Conservation (phyloP, 2,329 filamentous ascomycete species). For the Penicillium fuscoglaucum region DNA sequence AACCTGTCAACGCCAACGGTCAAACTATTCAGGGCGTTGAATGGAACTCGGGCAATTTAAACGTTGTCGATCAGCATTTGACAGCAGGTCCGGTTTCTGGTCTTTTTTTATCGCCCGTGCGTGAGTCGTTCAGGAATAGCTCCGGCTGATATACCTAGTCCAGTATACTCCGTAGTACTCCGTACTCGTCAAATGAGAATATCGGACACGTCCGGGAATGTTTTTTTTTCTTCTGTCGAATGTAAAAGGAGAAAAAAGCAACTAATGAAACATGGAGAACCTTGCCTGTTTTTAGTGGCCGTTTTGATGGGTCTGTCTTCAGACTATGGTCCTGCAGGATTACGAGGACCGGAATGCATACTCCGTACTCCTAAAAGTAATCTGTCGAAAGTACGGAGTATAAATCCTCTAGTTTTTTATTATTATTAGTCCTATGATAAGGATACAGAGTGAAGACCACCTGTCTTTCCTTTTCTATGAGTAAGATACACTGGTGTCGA, state of each 20-base stretch:
- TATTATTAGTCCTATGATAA: neutral
- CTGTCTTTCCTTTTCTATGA: neutral
- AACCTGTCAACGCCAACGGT: neutral
- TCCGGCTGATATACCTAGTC: slow-evolving; percentile 1
- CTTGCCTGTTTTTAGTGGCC: neutral
- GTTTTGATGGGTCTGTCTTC: slow-evolving; percentile 1
- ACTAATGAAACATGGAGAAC: neutral
- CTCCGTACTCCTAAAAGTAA: neutral
- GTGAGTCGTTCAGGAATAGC: neutral
- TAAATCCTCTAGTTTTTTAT: neutral
- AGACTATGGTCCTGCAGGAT: neutral
- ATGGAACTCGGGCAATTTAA: slow-evolving; percentile 6
- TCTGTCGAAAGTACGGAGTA: neutral
- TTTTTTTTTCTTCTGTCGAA: no score
- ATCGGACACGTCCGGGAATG: no score
- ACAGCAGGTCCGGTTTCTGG: neutral
- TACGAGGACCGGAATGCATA: neutral
- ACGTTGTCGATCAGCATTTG: slow-evolving; percentile 9
- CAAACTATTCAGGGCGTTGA: neutral
- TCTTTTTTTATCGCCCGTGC: neutral
- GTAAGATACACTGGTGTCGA: neutral
- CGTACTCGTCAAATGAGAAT: neutral
- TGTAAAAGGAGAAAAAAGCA: neutral
- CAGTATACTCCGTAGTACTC: neutral
- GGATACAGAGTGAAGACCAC: neutral